Evolutionary conservation across 176 grass and related monocot genomes (phyloP), one percentile per base, ranked within the genome.

Genomic region (Stipa capillata): DNA sequence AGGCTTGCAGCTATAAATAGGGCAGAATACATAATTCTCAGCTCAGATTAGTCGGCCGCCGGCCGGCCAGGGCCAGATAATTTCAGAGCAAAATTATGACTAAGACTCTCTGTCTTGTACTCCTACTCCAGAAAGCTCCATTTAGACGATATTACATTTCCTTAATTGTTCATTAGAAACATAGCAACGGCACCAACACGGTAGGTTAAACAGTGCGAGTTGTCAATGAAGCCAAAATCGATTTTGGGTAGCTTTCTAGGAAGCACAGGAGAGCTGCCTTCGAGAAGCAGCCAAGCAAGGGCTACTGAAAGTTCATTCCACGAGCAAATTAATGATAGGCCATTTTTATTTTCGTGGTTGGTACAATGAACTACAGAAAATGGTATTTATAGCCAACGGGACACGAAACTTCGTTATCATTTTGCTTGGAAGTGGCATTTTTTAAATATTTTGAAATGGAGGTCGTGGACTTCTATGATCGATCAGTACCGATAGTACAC

Each of bases 371-470:
- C 51, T 33, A n/a, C 4, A 33, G 17, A 49, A 49, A 74, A 56
- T 31, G 14, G 11, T 58, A 41, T 37, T 45, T 29, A 9, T n/a
- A 37, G 40, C 59, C 45, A 85, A 42, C 35, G 28, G 20, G 3
- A 9, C 48, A 39, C 29, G 21, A 73, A 74, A 18, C 16, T 6
- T 32, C 32, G 35, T 24, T 28, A 27, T 51, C 78, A 62, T 20
- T 87, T 59, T 42, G 8, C 27, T 70, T 70, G 33, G 71, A 82
- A 76, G 8, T 24, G 51, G 84, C 60, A 33, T 18, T 18, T 50
- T 45, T 80, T 59, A 75, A 40, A 75, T n/a, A n/a, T n/a, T 86
- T 81, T 68, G 75, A 69, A 74, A 59, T 60, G 17, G 15, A 28
- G 76, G 52, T 18, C 10, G 7, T 57, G 39, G 57, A 63, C 43